Base-by-base conservation (phyloP, 768 basidiomycete genomes). In the Tylopilus plumbeoviolaceoides region DNA sequence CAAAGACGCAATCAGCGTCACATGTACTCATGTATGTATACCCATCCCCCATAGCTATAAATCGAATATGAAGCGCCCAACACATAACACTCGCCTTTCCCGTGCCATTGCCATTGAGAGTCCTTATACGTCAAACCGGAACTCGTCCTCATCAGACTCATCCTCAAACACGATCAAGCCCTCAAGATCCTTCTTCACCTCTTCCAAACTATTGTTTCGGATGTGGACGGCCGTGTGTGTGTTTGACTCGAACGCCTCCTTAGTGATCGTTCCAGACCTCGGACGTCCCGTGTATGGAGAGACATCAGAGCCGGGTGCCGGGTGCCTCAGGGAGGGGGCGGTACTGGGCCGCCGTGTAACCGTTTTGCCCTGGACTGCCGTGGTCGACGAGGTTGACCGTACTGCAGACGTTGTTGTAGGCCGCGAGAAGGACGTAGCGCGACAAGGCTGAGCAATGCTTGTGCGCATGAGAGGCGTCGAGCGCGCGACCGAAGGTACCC, bases 111-210 rank as follows among this genome's bases (percentile, higher is more conserved):
- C 33, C 14, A 33, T 33, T 33, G 33, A 33, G 1, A 14, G 7
- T 30, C 33, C 14, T 33, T 17, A 36, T 18, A 69, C 59, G 27
- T 60, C 57, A 35, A 69, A 70, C 40, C 54, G 61, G 54, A 69
- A 70, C 28, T 70, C 67, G 9, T 59, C 60, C 1, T 62, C 62
- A 21, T 59, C 60, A 9, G 65, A 67, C 21, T 40, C 61, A 28
- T 65, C 65, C 17, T 57, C 67, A 20, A 70, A 63, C 38, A 69
- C 33, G 14, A 33, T 33, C 33, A 64, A 46, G 17, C 59, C 64
- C 41, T 70, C 64, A 25, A 70, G 66, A 15, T 61, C 59, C 47
- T 66, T 70, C 55, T 63, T 69, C 47, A 67, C 65, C 25, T 65
- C 63, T 49, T 62, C 62, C 35, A 70, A n/a, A 36, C 65, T 58